A percentile compares a stretch with the other conserved stretches of the same genome.
These are phyloP conservation scores for Pelargonium myrrhifolium DNA, from an alignment of 441 rosid genomes.

Conservation along the genomic window DNA sequence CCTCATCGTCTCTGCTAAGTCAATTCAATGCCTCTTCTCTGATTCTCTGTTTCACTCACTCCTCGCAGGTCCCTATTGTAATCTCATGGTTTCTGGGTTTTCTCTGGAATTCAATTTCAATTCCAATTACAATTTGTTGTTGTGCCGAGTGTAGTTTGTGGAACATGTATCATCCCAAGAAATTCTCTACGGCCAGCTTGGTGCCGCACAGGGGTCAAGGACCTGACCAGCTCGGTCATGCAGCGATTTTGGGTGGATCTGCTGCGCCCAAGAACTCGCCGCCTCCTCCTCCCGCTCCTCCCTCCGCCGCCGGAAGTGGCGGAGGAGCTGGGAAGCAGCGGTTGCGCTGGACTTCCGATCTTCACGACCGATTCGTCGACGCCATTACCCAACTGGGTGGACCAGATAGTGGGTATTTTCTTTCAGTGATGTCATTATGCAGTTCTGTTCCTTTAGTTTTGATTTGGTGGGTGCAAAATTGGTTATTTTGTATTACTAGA, in stretches of 20 bases:
- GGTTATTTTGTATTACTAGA: too few relatives aligned
- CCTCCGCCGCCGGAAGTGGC: background rate
- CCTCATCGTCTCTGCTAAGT: too few relatives aligned
- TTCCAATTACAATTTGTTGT: too few relatives aligned
- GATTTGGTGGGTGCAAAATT: too few relatives aligned
- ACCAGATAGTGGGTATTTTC: conserved; percentile 24
- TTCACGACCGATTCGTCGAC: conserved; percentile 24
- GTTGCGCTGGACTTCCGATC: conserved; percentile 23
- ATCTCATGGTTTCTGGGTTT: background rate
- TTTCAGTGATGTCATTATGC: background rate
- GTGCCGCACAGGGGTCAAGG: conserved; percentile 15
- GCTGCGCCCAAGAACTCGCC: conserved; percentile 4
- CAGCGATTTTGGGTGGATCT: conserved; percentile 11
- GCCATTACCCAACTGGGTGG: conserved; percentile 27
- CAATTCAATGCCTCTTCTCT: too few relatives aligned
- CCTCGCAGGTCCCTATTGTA: too few relatives aligned
- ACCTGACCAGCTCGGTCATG: conserved; percentile 6
- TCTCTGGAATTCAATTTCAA: background rate
- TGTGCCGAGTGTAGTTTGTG: background rate
- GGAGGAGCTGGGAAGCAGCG: conserved; percentile 19
- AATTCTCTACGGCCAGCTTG: conserved; percentile 13
- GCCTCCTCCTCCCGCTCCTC: background rate
- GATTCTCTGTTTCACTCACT: too few relatives aligned
- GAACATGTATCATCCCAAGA: conserved; percentile 18
- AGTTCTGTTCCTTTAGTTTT: too few relatives aligned